Evolutionary conservation across 1,284 basidiomycete species (phyloP).

Genomic region (Polyporus tsugae): DNA sequence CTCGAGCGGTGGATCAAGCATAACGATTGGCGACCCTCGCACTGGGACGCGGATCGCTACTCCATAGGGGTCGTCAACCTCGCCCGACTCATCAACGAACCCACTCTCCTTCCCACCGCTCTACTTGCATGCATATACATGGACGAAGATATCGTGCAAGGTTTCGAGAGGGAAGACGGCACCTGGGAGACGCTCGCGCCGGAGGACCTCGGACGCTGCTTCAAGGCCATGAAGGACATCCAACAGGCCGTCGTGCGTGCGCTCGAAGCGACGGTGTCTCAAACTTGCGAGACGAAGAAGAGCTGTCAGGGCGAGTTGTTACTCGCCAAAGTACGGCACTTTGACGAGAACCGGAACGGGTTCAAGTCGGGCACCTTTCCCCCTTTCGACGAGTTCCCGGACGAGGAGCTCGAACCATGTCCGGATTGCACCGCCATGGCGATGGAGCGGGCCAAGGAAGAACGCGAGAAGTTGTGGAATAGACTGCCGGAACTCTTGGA

Average conservation of each 20-base stretch:
- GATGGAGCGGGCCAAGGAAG: not conserved
- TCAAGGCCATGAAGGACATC: not conserved
- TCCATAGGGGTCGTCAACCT: constrained; percentile 24
- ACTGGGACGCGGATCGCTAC: not conserved
- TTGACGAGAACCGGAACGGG: not conserved
- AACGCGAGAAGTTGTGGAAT: constrained; percentile 13
- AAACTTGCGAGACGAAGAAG: not conserved
- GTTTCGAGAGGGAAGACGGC: constrained; percentile 14
- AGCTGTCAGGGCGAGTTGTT: not conserved
- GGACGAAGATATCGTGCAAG: constrained; percentile 3
- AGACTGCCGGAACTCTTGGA: constrained; percentile 9
- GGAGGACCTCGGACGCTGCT: constrained; percentile 17
- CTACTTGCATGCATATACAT: constrained; percentile 10
- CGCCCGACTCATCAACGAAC: constrained; percentile 16
- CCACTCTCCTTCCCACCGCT: constrained; percentile 15
- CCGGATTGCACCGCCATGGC: not conserved
- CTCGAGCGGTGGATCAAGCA: constrained; percentile 4
- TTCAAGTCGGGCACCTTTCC: not conserved
- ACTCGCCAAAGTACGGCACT: not conserved
- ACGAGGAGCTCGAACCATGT: not conserved
- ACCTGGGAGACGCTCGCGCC: constrained; percentile 9
- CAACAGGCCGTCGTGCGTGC: not conserved
- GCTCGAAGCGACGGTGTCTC: not conserved
- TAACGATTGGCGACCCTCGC: not conserved
- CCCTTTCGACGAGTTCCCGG: not conserved